phyloP scores from a whole-genome alignment of 495 filamentous ascomycete genomes.

The Penicillium salamii region DNA sequence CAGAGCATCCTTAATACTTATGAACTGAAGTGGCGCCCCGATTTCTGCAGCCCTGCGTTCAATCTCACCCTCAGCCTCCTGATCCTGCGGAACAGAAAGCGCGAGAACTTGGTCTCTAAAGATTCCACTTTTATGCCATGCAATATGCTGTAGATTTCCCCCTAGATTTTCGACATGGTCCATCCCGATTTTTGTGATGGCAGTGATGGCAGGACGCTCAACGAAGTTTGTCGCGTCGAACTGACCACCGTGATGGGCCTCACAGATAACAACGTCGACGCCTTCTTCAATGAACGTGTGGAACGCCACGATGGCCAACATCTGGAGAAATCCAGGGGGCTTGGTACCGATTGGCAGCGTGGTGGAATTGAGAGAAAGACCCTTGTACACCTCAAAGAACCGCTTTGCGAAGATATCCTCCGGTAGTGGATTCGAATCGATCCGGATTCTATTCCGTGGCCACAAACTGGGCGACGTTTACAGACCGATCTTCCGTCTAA shows the following conservation, averaged over 20 bases:
- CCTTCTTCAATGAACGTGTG: slow-evolving; percentile 70
- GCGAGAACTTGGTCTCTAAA: slow-evolving; percentile 66
- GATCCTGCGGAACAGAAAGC: slow-evolving; percentile 64
- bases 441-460: slow-evolving; percentile 63
- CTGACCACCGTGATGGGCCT: slow-evolving; percentile 82
- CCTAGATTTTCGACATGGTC: slow-evolving; percentile 77
- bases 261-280: slow-evolving; percentile 70
- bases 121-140: slow-evolving; percentile 88
- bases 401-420: slow-evolving; percentile 54
- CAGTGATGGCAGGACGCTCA: slow-evolving; percentile 59
- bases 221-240: slow-evolving; percentile 84
- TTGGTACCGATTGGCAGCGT: not conserved
- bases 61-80: slow-evolving; percentile 53
- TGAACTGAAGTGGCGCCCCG: no score
- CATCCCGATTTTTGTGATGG: slow-evolving; percentile 72
- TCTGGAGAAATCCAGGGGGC: slow-evolving; percentile 57
- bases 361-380: slow-evolving; percentile 29
- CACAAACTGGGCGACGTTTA: slow-evolving; percentile 69
- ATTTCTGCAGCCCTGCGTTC: slow-evolving; percentile 9
- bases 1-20: no score
- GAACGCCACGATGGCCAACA: slow-evolving; percentile 71
- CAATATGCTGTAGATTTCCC: slow-evolving; percentile 71
- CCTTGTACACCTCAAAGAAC: slow-evolving; percentile 67
- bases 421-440: slow-evolving; percentile 52
- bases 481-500: slow-evolving; percentile 50